Evolutionary conservation across 495 filamentous ascomycete species (phyloP).

Genomic region (Penicillium waksmanii): DNA sequence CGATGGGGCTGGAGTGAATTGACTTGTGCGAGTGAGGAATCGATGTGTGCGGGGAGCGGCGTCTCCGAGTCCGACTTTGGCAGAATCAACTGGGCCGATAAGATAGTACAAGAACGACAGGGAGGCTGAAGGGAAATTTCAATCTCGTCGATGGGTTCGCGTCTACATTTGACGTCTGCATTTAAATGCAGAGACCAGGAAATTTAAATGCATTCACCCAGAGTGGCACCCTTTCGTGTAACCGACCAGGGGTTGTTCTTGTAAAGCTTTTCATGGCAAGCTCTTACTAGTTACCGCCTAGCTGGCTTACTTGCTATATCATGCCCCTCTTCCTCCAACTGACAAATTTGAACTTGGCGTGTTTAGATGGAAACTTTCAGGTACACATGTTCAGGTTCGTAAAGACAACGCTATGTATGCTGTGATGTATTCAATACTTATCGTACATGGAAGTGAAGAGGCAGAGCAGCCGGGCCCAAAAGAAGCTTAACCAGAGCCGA

Average conservation of each 20-base stretch:
- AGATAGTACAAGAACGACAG: conserved; percentile 19
- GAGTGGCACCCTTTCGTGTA: background rate
- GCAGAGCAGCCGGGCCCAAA: conserved; percentile 9
- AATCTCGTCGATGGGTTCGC: background rate
- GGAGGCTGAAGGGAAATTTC: conserved; percentile 6
- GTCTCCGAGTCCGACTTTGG: conserved; percentile 39
- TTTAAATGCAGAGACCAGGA: background rate
- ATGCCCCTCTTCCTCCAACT: too few species aligned
- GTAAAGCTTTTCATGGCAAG: background rate
- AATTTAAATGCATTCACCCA: background rate
- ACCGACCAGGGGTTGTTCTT: background rate
- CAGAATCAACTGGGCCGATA: conserved; percentile 31
- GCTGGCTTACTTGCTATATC: too few species aligned
- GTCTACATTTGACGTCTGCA: background rate
- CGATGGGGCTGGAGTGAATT: conserved; percentile 35
- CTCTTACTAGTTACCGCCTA: too few species aligned
- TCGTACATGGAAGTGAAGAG: conserved; percentile 2
- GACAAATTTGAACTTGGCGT: too few species aligned
- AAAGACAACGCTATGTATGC: conserved; percentile 14
- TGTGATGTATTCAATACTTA: conserved; percentile 13
- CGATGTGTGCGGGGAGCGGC: conserved; percentile 48
- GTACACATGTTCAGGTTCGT: conserved; percentile 3
- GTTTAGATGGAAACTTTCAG: background rate
- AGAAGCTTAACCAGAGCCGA: too few species aligned
- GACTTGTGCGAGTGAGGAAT: conserved; percentile 44